These are phyloP conservation scores for Haplographium delicatum DNA, from an alignment of 495 filamentous ascomycete species.

Conservation along the genomic window DNA sequence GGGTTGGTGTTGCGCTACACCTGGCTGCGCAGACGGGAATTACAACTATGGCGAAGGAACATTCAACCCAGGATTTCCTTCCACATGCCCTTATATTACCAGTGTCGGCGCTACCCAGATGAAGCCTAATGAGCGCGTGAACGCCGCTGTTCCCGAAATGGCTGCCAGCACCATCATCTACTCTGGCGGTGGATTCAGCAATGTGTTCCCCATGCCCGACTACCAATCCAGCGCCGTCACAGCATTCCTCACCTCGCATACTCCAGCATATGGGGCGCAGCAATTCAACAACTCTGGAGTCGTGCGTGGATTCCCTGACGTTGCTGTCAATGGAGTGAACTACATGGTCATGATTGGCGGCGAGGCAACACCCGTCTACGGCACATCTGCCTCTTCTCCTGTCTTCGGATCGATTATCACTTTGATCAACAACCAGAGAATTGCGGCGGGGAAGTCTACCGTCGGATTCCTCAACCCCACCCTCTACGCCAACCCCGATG, in stretches of 20 bases:
- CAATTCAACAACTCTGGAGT: constrained; percentile 27
- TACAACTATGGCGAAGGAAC: neutral
- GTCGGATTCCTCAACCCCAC: constrained; percentile 58
- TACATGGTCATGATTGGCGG: constrained; percentile 41
- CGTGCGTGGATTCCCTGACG: constrained; percentile 55
- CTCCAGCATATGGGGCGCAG: neutral
- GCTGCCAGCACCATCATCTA: constrained; percentile 12
- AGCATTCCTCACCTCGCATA: neutral
- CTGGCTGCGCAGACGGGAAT: neutral
- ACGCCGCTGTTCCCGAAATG: neutral
- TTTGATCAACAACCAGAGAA: constrained; percentile 54
- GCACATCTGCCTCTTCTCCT: neutral
- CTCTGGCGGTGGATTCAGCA: constrained; percentile 32
- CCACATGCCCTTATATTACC: constrained; percentile 42
- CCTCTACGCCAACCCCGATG: constrained; percentile 48
- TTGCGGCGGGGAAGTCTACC: constrained; percentile 49
- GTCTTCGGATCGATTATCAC: constrained; percentile 43
- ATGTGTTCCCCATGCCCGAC: constrained; percentile 12
- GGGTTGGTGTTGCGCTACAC: constrained; percentile 18
- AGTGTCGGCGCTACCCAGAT: constrained; percentile 34
- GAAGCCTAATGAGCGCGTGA: neutral
- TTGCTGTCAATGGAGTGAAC: constrained; percentile 53
- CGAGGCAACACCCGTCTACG: constrained; percentile 12
- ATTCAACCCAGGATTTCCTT: neutral
- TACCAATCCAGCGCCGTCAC: neutral